These are phyloP conservation scores for Prunus dulcis DNA, from an alignment of 306 rosid species.

Conservation along the genomic window DNA sequence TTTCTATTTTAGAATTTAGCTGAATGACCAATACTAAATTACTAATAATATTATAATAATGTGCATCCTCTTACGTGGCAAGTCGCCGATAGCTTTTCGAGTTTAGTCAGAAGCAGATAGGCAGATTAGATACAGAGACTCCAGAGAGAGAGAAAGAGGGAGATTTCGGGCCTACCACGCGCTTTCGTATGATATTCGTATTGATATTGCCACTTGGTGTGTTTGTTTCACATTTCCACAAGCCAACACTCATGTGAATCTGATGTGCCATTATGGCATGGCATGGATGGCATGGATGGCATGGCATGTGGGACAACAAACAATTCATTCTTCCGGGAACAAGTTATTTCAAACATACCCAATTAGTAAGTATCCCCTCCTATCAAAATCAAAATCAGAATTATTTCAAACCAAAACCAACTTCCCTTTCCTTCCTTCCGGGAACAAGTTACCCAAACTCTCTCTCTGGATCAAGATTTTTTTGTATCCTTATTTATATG, in stretches of 20 bases:
- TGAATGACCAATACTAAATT: neutral
- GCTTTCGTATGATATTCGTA: slow-evolving; percentile 5
- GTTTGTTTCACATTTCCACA: neutral
- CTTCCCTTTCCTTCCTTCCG: too few species aligned
- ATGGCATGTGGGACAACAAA: too few species aligned
- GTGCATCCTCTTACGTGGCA: slow-evolving; percentile 42
- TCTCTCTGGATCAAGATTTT: too few species aligned
- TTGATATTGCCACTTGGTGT: neutral
- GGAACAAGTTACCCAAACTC: too few species aligned
- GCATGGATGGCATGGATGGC: too few species aligned
- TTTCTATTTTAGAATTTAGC: neutral
- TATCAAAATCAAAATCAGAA: too few species aligned
- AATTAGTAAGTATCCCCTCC: too few species aligned
- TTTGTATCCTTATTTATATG: too few species aligned
- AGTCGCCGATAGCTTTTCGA: slow-evolving; percentile 8
- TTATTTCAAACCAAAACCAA: too few species aligned
- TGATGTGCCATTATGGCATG: neutral
- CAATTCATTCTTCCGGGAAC: too few species aligned
- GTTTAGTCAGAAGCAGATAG: neutral
- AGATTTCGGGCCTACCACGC: slow-evolving; percentile 22
- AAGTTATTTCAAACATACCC: too few species aligned
- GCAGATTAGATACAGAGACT: neutral
- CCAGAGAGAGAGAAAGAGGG: neutral
- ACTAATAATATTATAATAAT: slow-evolving; percentile 13
- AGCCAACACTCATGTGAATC: neutral